A percentile compares a stretch with the other conserved stretches of the same genome.
Conservation (phyloP, 1,284 basidiomycete species). For the Boletus hoseneyae region DNA sequence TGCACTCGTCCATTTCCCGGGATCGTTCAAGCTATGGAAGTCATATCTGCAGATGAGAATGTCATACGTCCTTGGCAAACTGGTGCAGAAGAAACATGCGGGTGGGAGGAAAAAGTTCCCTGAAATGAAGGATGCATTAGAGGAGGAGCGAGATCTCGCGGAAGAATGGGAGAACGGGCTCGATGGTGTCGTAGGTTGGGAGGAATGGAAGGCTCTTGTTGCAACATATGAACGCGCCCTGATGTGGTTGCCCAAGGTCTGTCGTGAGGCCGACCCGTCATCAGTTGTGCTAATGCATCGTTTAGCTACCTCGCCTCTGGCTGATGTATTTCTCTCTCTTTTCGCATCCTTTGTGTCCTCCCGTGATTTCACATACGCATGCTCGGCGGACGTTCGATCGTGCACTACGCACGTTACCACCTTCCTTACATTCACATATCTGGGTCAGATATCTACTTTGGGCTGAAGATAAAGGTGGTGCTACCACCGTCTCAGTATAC, state of each 20-base stretch:
- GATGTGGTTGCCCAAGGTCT: constrained; percentile 88
- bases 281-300: constrained; percentile 11
- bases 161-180: constrained; percentile 84
- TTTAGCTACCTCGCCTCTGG: constrained; percentile 90
- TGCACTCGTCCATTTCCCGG: constrained; percentile 84
- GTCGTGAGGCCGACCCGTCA: constrained; percentile 24
- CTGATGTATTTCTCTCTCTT: constrained; percentile 90
- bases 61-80: constrained; percentile 82
- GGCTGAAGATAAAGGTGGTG: constrained; percentile 85
- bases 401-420: constrained; percentile 89
- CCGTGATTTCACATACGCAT: constrained; percentile 83
- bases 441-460: constrained; percentile 96
- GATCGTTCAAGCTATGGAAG: constrained; percentile 94
- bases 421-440: constrained; percentile 89
- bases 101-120: constrained; percentile 86
- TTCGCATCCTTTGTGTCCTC: constrained; percentile 86
- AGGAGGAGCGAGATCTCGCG: constrained; percentile 75
- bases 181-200: constrained; percentile 86
- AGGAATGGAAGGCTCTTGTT: constrained; percentile 91
- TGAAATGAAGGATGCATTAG: constrained; percentile 84
- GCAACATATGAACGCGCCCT: constrained; percentile 90
- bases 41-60: constrained; percentile 85
- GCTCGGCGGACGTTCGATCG: constrained; percentile 94
- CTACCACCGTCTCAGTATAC: constrained; percentile 84
- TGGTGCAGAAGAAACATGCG: constrained; percentile 66